Evolutionary conservation across 2,329 filamentous ascomycete species (phyloP), one percentile per base, ranked within the genome.

Genomic region (Epichloe baconii): DNA sequence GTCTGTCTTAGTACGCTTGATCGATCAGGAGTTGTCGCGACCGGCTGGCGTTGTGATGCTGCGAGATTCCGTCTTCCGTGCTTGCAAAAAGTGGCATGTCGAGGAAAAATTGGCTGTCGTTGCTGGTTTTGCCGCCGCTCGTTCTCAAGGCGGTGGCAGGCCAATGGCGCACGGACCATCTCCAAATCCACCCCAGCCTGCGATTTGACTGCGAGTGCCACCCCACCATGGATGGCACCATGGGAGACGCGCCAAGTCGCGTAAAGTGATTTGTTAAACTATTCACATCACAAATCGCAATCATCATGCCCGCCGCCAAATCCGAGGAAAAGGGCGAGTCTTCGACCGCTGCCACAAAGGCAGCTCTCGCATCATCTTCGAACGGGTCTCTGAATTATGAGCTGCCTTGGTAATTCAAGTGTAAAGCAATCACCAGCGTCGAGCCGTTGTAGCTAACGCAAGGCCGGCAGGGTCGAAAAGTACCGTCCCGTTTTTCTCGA

Each of bases 401-500:
- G 67, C 73, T 93, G 52, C 87, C 87, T 70, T 93, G 86, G 86
- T 88, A 72, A 26, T 10, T 44, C 12, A 15, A 5, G 14, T 26
- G 8, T 21, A 19, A 47, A 37, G 23, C 7, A 15, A 7, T 5
- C 37, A 3, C 4, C 23, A 7, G 31, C 21, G n/a, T n/a, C 23
- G 4, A 8, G 14, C 10, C 26, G 40, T 23, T 40, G 21, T 15
- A 40, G 14, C 40, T 49, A 23, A 52, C 47, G 19, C 34, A 10
- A 14, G 5, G 11, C 54, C 19, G 53, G 14, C 56, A 96, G 91
- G 93, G 93, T 98, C 54, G 93, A 98, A 71, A 98, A 98, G 68
- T 98, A 97, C 72, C 80, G 93, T 40, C 93, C 93, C 1, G 79
- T 95, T 49, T 94, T 94, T 69, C 82, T 98, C 34, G 89, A 97